Evolutionary conservation across 768 basidiomycete species (phyloP), one percentile per base, ranked within the genome.

Genomic region (Leccinum obscurum): DNA sequence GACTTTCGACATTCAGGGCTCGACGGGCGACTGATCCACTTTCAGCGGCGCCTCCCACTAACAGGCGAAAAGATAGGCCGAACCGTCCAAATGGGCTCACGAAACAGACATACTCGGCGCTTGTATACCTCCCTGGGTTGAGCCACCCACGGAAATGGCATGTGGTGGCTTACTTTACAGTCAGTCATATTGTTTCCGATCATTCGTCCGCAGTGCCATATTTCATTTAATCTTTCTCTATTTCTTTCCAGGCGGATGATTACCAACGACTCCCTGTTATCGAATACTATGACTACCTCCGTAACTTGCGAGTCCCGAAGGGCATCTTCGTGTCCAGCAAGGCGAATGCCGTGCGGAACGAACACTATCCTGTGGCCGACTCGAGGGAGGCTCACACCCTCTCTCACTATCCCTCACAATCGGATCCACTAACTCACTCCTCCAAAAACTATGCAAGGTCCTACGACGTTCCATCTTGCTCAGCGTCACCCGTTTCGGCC

Each of bases 71-170:
- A 72, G 89, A 91, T 69, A 78, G 90, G 8, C 90, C 90, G 11
- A 85, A 88, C 39, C 90, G 91, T 64, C 85, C 85, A 15, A 85
- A 89, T 62, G 90, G 90, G n/a, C 79, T 92, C 55, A 92, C 90
- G 48, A 92, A 92, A 76, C 90, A 92, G 70, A 92, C 90, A 0
- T 92, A 91, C 68, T 91, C 89, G 8, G 90, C 89, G 30, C 83
- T 85, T 41, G 88, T 90, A 50, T 80, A 86, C 68, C 77, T 86
- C 60, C 86, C 85, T 41, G 85, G 83, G 53, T 76, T 80, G 41
- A 77, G 76, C 57, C 80, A 81, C 55, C 80, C 81, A 30, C 81
- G 84, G 48, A 90, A 90, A 80, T 92, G 90, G 90, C 90, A 92
- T 75, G 82, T 92, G 54, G 89, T 90, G 59, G 89, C 89, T 51